Conservation (phyloP, 2,329 filamentous ascomycete species). For the Byssoonygena ceratinophila region DNA sequence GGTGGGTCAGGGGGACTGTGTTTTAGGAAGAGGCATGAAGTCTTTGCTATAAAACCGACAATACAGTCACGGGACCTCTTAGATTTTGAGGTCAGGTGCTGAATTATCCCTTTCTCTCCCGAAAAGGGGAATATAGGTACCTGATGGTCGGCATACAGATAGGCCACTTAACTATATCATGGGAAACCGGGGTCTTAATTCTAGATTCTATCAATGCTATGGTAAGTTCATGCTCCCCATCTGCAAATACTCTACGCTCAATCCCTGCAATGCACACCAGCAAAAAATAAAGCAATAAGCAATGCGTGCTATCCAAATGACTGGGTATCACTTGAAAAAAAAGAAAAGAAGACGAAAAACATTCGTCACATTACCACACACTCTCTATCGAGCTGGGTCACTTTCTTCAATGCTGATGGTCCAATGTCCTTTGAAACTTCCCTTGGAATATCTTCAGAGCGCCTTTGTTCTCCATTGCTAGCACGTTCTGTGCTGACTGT, state of each 20-base stretch:
- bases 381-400: slow-evolving; percentile 9
- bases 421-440: not conserved
- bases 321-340: slow-evolving; percentile 2
- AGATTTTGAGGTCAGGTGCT: no score
- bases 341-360: not conserved
- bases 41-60: no score
- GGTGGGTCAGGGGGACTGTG: no score
- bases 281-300: not conserved
- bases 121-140: no score
- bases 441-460: not conserved
- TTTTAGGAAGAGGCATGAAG: no score
- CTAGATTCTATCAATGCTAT: not conserved
- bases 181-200: no score
- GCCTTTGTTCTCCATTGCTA: not conserved
- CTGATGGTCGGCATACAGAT: no score
- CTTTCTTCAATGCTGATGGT: not conserved
- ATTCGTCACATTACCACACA: slow-evolving; percentile 11
- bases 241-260: not conserved
- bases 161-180: no score
- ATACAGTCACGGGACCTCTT: no score
- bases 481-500: not conserved
- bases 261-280: not conserved
- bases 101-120: no score
- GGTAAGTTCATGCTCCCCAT: not conserved
- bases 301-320: not conserved